These are phyloP conservation scores for Suillus paluster DNA, from an alignment of 768 basidiomycete species.

Conservation along the genomic window DNA sequence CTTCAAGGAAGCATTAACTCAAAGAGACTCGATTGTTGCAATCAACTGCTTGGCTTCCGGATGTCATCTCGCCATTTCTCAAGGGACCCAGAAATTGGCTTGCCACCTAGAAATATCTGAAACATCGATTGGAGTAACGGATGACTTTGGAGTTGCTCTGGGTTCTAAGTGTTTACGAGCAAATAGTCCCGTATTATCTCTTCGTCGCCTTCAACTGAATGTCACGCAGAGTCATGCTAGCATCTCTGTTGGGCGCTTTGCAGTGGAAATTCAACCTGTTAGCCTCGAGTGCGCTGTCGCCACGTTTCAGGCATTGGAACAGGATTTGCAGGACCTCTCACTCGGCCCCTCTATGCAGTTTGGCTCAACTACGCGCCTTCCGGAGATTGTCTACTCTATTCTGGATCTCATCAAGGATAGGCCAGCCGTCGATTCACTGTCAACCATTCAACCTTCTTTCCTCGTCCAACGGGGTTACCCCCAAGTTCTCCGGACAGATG, in stretches of 20 bases:
- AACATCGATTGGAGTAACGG: neutral
- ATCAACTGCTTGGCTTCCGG: conserved; percentile 3
- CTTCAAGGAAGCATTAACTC: neutral
- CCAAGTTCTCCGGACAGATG: conserved; percentile 66
- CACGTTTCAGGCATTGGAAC: conserved; percentile 17
- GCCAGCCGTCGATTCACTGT: conserved; percentile 71
- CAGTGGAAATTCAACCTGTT: conserved; percentile 30
- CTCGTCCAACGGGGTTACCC: conserved; percentile 78
- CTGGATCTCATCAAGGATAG: conserved; percentile 48
- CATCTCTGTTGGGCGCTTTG: conserved; percentile 26
- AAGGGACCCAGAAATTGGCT: neutral
- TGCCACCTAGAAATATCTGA: neutral
- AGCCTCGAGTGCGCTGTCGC: conserved; percentile 34
- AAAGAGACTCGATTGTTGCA: neutral
- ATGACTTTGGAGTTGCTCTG: conserved; percentile 1
- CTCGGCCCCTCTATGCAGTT: neutral
- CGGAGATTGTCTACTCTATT: conserved; percentile 40
- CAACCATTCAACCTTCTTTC: conserved; percentile 83
- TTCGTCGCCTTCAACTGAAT: conserved; percentile 5
- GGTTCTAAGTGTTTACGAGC: neutral
- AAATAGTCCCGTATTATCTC: neutral
- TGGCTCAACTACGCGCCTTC: neutral
- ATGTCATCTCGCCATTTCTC: neutral
- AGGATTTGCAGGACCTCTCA: conserved; percentile 17
- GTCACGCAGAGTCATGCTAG: conserved; percentile 5